These are phyloP conservation scores for Colletotrichum filicis DNA, from an alignment of 2,329 filamentous ascomycete genomes.

Conservation along the genomic window DNA sequence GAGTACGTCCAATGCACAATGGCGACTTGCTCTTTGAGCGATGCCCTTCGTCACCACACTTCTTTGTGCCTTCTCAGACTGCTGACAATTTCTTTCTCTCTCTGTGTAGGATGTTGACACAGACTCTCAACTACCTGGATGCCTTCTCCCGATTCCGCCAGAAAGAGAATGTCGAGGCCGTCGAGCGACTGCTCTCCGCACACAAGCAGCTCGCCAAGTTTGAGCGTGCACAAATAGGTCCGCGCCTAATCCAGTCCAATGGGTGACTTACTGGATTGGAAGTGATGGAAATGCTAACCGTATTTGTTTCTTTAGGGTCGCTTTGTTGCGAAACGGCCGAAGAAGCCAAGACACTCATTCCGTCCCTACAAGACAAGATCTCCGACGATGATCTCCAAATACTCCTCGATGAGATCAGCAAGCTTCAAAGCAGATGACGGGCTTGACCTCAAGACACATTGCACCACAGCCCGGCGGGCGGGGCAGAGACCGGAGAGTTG, in stretches of 20 bases:
- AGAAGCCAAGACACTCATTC: slow-evolving; percentile 96
- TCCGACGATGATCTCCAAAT: slow-evolving; percentile 88
- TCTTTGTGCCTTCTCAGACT: neutral
- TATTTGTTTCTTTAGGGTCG: slow-evolving; percentile 68
- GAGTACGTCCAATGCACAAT: slow-evolving; percentile 61
- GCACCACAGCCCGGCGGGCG: neutral
- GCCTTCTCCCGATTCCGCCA: slow-evolving; percentile 96
- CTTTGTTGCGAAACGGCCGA: slow-evolving; percentile 93
- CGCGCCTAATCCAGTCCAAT: slow-evolving; percentile 2
- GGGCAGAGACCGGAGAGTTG: neutral
- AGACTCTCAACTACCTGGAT: slow-evolving; percentile 93
- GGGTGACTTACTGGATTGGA: no score
- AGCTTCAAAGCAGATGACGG: slow-evolving; percentile 64
- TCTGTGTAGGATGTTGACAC: slow-evolving; percentile 74
- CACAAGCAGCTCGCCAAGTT: slow-evolving; percentile 88
- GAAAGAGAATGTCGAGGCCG: slow-evolving; percentile 93
- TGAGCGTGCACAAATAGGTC: slow-evolving; percentile 92
- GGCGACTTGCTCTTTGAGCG: neutral
- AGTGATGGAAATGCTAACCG: slow-evolving; percentile 3
- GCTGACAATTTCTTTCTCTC: neutral
- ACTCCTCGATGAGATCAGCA: slow-evolving; percentile 89
- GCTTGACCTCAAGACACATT: neutral
- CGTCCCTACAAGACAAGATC: slow-evolving; percentile 89
- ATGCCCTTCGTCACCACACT: neutral
- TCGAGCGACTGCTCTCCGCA: slow-evolving; percentile 85